These are phyloP conservation scores for Blastocystis sp. DNA, from an alignment of 352 stramenopile species.

Conservation along the genomic window DNA sequence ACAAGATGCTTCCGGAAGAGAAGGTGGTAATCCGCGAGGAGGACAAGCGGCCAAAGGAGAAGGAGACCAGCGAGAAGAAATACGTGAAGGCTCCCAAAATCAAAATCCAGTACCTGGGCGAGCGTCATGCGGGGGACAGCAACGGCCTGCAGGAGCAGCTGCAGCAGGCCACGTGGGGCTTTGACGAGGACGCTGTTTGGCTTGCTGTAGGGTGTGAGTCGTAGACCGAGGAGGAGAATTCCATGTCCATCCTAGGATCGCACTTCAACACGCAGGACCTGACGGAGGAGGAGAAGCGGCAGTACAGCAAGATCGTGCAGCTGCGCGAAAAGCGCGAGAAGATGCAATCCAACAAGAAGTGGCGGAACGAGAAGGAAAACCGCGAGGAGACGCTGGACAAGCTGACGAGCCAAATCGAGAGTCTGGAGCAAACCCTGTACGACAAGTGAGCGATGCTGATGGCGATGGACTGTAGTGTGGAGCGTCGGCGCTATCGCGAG, in stretches of 20 bases:
- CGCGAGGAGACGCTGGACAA: constrained; percentile 26
- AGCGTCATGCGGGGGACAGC: background rate
- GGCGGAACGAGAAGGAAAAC: constrained; percentile 28
- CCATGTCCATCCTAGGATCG: constrained; percentile 7
- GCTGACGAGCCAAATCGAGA: constrained; percentile 47
- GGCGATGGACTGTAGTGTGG: background rate
- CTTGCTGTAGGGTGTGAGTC: background rate
- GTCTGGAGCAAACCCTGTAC: constrained; percentile 58
- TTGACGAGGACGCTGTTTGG: constrained; percentile 65
- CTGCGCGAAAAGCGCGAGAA: constrained; percentile 43
- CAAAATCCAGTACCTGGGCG: constrained; percentile 53
- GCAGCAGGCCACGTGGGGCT: constrained; percentile 42
- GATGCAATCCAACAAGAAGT: constrained; percentile 4
- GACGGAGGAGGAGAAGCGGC: constrained; percentile 49
- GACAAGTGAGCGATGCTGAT: background rate
- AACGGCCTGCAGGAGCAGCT: constrained; percentile 14
- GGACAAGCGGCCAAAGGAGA: background rate
- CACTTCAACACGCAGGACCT: constrained; percentile 46
- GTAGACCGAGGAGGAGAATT: constrained; percentile 54
- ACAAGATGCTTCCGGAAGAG: constrained; percentile 51
- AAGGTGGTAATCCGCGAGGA: constrained; percentile 45
- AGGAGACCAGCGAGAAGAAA: background rate
- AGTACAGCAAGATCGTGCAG: constrained; percentile 49
- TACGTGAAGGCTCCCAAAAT: constrained; percentile 18
- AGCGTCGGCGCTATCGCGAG: constrained; percentile 32